Evolutionary conservation across 2,329 filamentous ascomycete genomes (phyloP).

Genomic region (Rhinocladiella mackenziei): DNA sequence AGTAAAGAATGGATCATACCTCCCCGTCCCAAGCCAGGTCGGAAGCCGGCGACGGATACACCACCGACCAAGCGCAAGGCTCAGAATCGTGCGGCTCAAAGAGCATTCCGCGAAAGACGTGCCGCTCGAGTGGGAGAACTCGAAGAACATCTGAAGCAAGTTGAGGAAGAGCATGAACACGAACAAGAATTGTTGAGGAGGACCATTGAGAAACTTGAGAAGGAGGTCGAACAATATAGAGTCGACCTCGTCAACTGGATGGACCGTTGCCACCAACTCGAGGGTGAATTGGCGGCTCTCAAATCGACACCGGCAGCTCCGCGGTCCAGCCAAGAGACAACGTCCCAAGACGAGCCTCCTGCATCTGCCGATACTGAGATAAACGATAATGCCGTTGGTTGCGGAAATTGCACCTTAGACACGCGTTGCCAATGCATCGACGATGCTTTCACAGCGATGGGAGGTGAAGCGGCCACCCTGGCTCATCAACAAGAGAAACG

Average conservation of each 20-base stretch:
- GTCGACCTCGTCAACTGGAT: conserved; percentile 47
- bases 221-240: conserved; percentile 63
- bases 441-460: conserved; percentile 48
- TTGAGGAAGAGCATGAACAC: conserved; percentile 46
- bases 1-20: conserved; percentile 83
- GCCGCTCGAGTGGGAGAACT: conserved; percentile 75
- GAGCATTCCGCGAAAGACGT: conserved; percentile 82
- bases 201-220: conserved; percentile 54
- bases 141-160: conserved; percentile 48
- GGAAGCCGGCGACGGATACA: conserved; percentile 90
- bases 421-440: conserved; percentile 61
- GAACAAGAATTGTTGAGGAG: conserved; percentile 52
- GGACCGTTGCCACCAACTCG: conserved; percentile 57
- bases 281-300: conserved; percentile 51
- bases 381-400: conserved; percentile 51
- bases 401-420: conserved; percentile 61
- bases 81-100: conserved; percentile 87
- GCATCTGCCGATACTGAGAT: conserved; percentile 26
- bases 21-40: conserved; percentile 79
- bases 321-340: conserved; percentile 34
- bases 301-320: conserved; percentile 33
- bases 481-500: conserved; percentile 37
- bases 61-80: conserved; percentile 90
- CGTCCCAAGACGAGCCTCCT: conserved; percentile 41
- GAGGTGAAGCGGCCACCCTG: conserved; percentile 39